These are phyloP conservation scores for Taxawa tesnikishii DNA, from an alignment of 2,329 filamentous ascomycete species.

Conservation along the genomic window DNA sequence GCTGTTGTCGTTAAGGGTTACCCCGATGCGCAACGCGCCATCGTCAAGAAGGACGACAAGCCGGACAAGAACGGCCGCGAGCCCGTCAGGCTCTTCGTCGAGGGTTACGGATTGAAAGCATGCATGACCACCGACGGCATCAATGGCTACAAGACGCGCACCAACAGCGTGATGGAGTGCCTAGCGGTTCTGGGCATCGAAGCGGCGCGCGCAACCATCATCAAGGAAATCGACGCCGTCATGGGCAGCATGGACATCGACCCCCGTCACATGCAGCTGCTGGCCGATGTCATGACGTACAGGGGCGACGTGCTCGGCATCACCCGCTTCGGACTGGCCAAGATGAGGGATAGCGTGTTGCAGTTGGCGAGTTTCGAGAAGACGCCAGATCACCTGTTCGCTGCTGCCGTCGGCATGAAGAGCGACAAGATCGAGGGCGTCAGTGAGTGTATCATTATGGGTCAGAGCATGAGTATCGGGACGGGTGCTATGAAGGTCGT, in stretches of 20 bases:
- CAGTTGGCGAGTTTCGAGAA: slow-evolving; percentile 96
- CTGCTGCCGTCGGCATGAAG: slow-evolving; percentile 86
- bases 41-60: slow-evolving; percentile 70
- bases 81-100: slow-evolving; percentile 54
- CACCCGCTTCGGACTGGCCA: slow-evolving; percentile 87
- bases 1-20: slow-evolving; percentile 83
- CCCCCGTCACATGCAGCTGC: slow-evolving; percentile 91
- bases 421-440: slow-evolving; percentile 87
- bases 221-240: slow-evolving; percentile 73
- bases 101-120: slow-evolving; percentile 79
- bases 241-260: slow-evolving; percentile 96
- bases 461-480: slow-evolving; percentile 82
- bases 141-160: slow-evolving; percentile 58
- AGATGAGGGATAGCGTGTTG: slow-evolving; percentile 89
- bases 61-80: slow-evolving; percentile 52
- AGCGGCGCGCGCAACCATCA: slow-evolving; percentile 80
- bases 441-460: slow-evolving; percentile 95
- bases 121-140: slow-evolving; percentile 95
- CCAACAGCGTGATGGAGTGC: slow-evolving; percentile 87
- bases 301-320: slow-evolving; percentile 96
- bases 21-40: slow-evolving; percentile 69
- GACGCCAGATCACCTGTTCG: slow-evolving; percentile 93
- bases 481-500: slow-evolving; percentile 90
- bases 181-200: slow-evolving; percentile 85
- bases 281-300: slow-evolving; percentile 98